Percentiles rank a stretch among this genome's conserved stretches.
These are phyloP conservation scores for Cercospora nicotianae DNA, from an alignment of 2,329 filamentous ascomycete species.

Conservation along the genomic window DNA sequence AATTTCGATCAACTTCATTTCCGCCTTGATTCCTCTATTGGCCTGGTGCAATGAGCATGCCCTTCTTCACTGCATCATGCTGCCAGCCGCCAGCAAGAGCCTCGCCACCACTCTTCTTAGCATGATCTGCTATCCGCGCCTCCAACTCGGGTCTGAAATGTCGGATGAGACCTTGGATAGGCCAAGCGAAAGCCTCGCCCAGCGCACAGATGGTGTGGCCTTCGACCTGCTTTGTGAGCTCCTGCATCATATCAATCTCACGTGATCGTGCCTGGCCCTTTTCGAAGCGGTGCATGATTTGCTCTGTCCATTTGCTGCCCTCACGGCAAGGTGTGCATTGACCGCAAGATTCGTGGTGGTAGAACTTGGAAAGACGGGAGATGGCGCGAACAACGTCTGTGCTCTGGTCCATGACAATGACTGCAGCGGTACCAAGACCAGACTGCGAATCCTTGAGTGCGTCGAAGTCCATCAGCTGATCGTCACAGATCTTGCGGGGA, in stretches of 20 bases:
- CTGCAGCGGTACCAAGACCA: slow-evolving; percentile 92
- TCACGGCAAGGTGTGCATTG: slow-evolving; percentile 99
- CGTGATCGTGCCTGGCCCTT: slow-evolving; percentile 82
- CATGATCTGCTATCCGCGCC: slow-evolving; percentile 80
- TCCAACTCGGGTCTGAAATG: slow-evolving; percentile 97
- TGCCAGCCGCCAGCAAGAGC: slow-evolving; percentile 86
- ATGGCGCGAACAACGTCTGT: slow-evolving; percentile 95
- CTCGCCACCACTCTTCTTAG: slow-evolving; percentile 68
- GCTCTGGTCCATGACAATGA: slow-evolving; percentile 99
- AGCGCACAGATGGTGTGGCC: slow-evolving; percentile 98
- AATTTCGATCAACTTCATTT: not conserved
- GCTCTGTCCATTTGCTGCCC: slow-evolving; percentile 97
- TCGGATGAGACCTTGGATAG: slow-evolving; percentile 94
- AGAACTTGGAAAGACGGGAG: slow-evolving; percentile 89
- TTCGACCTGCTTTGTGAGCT: slow-evolving; percentile 98
- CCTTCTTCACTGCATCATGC: slow-evolving; percentile 71
- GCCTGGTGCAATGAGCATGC: slow-evolving; percentile 82
- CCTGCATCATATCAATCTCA: slow-evolving; percentile 99
- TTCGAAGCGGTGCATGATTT: slow-evolving; percentile 98
- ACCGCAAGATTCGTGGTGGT: slow-evolving; percentile 96
- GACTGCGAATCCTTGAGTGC: slow-evolving; percentile 96
- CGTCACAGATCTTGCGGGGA: slow-evolving; percentile 84
- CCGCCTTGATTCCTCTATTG: slow-evolving; percentile 58
- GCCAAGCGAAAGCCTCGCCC: slow-evolving; percentile 98
- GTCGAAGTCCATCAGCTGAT: slow-evolving; percentile 99